Conservation (phyloP, 2,329 filamentous ascomycete genomes). For the Trichophyton benhamiae region DNA sequence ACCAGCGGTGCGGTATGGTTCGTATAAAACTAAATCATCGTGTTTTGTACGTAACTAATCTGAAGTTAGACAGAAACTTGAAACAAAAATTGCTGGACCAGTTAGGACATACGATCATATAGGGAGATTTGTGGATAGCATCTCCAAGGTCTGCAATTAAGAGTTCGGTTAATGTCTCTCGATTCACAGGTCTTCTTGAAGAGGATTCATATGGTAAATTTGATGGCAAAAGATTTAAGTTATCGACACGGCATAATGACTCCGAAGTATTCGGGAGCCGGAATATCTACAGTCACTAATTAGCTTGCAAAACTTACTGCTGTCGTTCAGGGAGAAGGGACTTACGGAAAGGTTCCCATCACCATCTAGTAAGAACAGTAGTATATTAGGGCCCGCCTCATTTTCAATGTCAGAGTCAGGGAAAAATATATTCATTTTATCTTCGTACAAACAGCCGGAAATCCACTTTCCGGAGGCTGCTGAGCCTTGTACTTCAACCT, state of each 20-base stretch:
- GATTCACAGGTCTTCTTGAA: conserved; percentile 56
- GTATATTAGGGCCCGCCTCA: conserved; percentile 33
- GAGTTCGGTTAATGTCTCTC: conserved; percentile 65
- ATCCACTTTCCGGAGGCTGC: conserved; percentile 59
- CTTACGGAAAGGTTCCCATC: conserved; percentile 52
- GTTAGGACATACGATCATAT: conserved; percentile 57
- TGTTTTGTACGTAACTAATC: conserved; percentile 60
- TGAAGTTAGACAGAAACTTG: not conserved
- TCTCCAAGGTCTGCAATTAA: conserved; percentile 79
- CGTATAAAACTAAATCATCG: conserved; percentile 78
- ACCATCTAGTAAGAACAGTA: conserved; percentile 65
- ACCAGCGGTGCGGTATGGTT: conserved; percentile 50
- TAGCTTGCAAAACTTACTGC: not conserved
- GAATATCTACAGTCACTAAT: conserved; percentile 49
- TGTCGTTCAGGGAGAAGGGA: conserved; percentile 13
- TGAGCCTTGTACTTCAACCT: conserved; percentile 54
- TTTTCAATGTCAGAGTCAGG: conserved; percentile 14
- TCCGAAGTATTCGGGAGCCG: conserved; percentile 59
- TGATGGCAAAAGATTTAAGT: conserved; percentile 64
- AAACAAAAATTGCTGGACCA: not conserved
- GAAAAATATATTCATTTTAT: conserved; percentile 46
- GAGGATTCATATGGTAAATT: conserved; percentile 60
- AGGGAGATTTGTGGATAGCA: conserved; percentile 53
- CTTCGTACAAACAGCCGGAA: conserved; percentile 72
- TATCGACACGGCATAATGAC: conserved; percentile 62